A percentile compares a stretch with the other conserved stretches of the same genome.
phyloP scores from a whole-genome alignment of 1,284 basidiomycete species.

The Marasmius oreades region DNA sequence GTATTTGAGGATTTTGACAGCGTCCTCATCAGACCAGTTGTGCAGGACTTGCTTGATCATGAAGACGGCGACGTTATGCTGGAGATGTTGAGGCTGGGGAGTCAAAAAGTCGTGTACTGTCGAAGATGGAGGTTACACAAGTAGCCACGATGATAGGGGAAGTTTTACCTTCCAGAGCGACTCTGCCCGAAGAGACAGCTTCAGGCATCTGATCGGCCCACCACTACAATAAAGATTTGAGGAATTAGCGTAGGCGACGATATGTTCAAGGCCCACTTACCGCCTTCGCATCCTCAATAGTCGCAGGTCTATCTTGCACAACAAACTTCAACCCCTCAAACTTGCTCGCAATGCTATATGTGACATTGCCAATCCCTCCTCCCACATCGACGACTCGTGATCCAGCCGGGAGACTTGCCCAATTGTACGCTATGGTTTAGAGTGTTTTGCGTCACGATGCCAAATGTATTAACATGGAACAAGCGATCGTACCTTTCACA shows the following conservation, averaged over 20 bases:
- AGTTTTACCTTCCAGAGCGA: not conserved
- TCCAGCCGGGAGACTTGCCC: constrained; percentile 14
- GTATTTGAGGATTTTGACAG: constrained; percentile 8
- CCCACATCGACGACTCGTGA: constrained; percentile 25
- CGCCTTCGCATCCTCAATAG: constrained; percentile 12
- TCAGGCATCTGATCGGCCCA: constrained; percentile 8
- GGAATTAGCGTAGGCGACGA: not conserved
- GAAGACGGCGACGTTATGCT: constrained; percentile 10
- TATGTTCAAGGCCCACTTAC: constrained; percentile 4
- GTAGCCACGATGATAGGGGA: constrained; percentile 6
- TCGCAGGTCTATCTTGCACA: constrained; percentile 21
- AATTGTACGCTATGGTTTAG: constrained; percentile 15
- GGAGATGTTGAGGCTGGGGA: not conserved
- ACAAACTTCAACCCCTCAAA: constrained; percentile 20
- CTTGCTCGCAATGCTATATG: constrained; percentile 15
- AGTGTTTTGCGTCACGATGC: not conserved
- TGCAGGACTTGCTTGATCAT: constrained; percentile 16
- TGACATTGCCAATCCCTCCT: constrained; percentile 20
- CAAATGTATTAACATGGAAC: not conserved
- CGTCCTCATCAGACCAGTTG: constrained; percentile 16
- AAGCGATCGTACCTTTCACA: constrained; percentile 7
- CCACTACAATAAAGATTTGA: not conserved
- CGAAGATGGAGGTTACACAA: too few species aligned
- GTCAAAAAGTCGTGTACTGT: constrained; percentile 10
- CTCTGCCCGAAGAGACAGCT: not conserved